Base-by-base conservation (phyloP, 1,284 basidiomycete genomes). In the Thecaphora thlaspeos region DNA sequence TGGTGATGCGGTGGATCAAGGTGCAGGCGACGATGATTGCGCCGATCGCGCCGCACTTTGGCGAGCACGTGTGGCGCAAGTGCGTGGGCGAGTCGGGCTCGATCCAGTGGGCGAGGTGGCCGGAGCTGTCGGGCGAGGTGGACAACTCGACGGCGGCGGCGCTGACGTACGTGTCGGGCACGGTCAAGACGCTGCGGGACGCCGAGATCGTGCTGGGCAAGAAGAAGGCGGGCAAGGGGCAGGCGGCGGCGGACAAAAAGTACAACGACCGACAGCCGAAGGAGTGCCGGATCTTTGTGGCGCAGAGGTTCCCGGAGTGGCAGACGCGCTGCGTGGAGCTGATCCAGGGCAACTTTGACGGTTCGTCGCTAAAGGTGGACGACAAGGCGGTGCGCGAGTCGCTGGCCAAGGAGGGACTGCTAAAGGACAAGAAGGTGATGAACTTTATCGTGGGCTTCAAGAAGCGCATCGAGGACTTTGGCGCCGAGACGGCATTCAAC, bases 371-470 rank as follows among this genome's bases (percentile, higher is more conserved):
- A 58, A 84, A 82, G 67, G 86, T 96, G 38, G 90, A 98, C 77
- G 92, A 97, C 75, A 86, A 81, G 45, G 87, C 87, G 78, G 84
- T 95, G 57, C 84, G 87, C 71, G 82, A 86, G 72, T 76, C 85
- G 56, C 79, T 97, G 64, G 84, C 83, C 12, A 82, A 84, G 75
- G 84, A 82, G n/a, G 91, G 90, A 14, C 78, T 96, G 79, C 86
- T 91, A 80, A 96, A 96, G 84, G 91, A 97, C 80, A 97, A 97
- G 82, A 86, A 87, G 59, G 84, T 84, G 40, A 97, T 97, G 93
- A 93, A 93, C 30, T 97, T 96, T 81, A 85, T 92, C 51, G 89
- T 94, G 68, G 81, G 83, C 24, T 88, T 95, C 85, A 95, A 96
- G 88, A 91, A 90, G 86, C 87, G 90, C 18, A 88, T 92, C 78